Base-by-base conservation (phyloP, 768 basidiomycete species). In the Porpolomopsis calyptriformis region DNA sequence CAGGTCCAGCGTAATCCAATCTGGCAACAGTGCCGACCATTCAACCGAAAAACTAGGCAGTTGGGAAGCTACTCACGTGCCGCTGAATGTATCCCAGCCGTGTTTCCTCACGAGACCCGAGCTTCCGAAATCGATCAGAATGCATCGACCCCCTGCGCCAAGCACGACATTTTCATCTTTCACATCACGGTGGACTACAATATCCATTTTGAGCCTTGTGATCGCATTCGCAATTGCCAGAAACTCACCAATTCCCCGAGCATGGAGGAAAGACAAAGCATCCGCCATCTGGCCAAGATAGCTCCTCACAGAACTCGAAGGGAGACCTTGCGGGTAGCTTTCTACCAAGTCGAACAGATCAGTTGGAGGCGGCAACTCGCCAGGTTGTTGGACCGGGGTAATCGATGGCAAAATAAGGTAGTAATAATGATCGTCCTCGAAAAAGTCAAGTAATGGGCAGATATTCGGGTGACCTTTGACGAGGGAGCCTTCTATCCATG, bases 321-420 rank as follows among this genome's bases (percentile, higher is more conserved):
- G 81, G 5, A 99, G 73, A 7, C 94, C 96, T 19, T 82, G 74
- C 3, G 94, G 94, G 53, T 80, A 86, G 29, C 72, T 68, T 62
- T 99, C 94, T 25, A 99, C 94, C 24, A 94, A 70, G 61, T 99
- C 94, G 61, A 99, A 99, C 2, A 99, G 75, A 66, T 99, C 94
- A 45, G 74, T 83, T 4, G 77, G 79, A 26, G 76, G 76, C 3
- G 73, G 57, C 1, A 75, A 69, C 49, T 76, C 68, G 52, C 71
- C 65, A 3, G 74, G 72, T 18, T 57, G 60, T 31, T 66, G 73
- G 49, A 79, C 78, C 6, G 82, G 80, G 9, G 77, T 77, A 23
- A 79, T 77, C 8, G 77, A 85, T 6, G 91, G 89, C 44, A 97
- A 71, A 40, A 97, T 82, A 56, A 97, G 76, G 63, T 97, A 96